Evolutionary conservation across 1,284 basidiomycete genomes (phyloP).

Genomic region (Cutaneotrichosporon sp.): DNA sequence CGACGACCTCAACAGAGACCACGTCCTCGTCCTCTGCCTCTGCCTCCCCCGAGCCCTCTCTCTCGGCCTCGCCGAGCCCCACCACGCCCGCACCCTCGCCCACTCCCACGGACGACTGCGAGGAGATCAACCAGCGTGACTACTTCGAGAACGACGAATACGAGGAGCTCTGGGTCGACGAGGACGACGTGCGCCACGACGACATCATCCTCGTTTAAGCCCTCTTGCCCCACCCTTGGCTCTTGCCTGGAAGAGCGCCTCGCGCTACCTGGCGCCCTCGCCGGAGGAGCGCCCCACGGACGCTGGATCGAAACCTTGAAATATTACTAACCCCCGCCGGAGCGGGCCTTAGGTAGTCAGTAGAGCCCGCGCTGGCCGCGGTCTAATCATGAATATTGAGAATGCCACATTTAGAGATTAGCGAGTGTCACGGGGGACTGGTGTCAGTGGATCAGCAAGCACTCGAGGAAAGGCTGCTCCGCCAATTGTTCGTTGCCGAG

Average conservation of each 20-base stretch:
- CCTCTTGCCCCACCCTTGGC: not conserved
- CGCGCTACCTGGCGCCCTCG: not conserved
- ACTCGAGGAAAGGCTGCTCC: no score
- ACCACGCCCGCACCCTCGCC: not conserved
- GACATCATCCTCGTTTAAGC: slow-evolving; percentile 27
- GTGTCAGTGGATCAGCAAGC: no score
- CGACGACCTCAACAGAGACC: not conserved
- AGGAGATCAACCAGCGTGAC: slow-evolving; percentile 23
- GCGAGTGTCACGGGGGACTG: no score
- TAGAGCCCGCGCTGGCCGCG: slow-evolving; percentile 18
- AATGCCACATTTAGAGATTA: slow-evolving; percentile 5
- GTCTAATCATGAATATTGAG: slow-evolving; percentile 13
- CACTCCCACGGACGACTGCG: slow-evolving; percentile 2
- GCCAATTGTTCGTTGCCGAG: no score
- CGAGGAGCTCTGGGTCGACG: slow-evolving; percentile 40
- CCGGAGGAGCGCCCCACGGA: not conserved
- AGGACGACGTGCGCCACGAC: slow-evolving; percentile 33
- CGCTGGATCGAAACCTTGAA: not conserved
- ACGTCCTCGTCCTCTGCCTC: not conserved
- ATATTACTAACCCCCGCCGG: slow-evolving; percentile 6
- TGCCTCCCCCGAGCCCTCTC: not conserved
- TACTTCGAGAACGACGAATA: slow-evolving; percentile 30
- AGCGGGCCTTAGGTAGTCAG: slow-evolving; percentile 11
- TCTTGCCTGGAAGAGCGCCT: not conserved
- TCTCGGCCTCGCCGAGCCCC: slow-evolving; percentile 2